Conservation (phyloP, 495 filamentous ascomycete species). For the Pyronema domesticum region DNA sequence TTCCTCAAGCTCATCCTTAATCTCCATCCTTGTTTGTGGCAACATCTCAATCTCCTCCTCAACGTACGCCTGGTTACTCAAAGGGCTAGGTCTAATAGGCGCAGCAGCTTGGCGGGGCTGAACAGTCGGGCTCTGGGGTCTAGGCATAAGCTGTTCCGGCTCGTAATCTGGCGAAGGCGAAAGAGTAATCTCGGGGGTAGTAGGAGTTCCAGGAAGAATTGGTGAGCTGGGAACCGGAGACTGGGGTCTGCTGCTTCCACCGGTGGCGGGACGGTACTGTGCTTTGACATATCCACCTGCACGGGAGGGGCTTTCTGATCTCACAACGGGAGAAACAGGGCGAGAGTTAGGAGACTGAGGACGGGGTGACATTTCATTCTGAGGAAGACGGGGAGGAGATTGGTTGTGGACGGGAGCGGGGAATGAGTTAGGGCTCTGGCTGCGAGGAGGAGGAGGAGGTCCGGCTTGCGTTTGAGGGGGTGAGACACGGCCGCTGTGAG, state of each 20-base stretch:
- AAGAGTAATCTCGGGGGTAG: slow-evolving; percentile 14
- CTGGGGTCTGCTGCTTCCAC: slow-evolving; percentile 3
- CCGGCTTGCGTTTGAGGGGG: neutral
- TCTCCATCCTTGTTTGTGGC: neutral
- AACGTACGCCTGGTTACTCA: slow-evolving; percentile 13
- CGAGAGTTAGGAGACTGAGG: slow-evolving; percentile 3
- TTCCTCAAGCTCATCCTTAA: too few relatives aligned
- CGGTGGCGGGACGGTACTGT: slow-evolving; percentile 15
- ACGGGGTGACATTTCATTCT: neutral
- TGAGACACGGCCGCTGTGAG: slow-evolving; percentile 30
- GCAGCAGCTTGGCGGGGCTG: slow-evolving; percentile 7
- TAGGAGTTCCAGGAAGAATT: neutral
- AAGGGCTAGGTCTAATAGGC: slow-evolving; percentile 13
- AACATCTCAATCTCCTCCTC: neutral
- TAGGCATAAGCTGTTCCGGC: neutral
- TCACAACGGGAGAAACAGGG: slow-evolving; percentile 10
- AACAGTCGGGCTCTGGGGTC: slow-evolving; percentile 9
- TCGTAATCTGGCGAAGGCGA: slow-evolving; percentile 9
- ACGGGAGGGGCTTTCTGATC: slow-evolving; percentile 8
- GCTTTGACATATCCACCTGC: slow-evolving; percentile 18
- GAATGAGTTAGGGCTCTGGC: neutral
- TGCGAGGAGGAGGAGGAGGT: neutral
- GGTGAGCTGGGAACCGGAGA: slow-evolving; percentile 16
- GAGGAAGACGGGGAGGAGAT: neutral
- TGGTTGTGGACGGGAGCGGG: neutral